A percentile compares a stretch with the other conserved stretches of the same genome.
Evolutionary conservation across 805 yeast species (phyloP).

Genomic region (Komagataella ulmi): DNA sequence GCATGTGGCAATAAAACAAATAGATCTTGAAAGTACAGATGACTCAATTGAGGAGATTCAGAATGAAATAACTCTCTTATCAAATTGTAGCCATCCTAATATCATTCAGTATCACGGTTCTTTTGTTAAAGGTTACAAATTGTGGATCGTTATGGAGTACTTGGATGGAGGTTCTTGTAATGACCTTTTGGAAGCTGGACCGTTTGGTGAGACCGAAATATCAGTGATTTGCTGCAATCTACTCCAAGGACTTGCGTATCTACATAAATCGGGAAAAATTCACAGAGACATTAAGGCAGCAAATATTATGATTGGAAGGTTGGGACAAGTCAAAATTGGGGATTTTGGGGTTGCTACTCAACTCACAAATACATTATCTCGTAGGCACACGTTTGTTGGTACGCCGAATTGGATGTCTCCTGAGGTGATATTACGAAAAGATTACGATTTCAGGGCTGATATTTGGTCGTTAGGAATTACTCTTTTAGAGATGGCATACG

Average conservation of each 20-base stretch:
- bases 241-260: constrained; percentile 45
- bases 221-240: constrained; percentile 42
- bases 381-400: constrained; percentile 40
- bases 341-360: constrained; percentile 96
- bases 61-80: constrained; percentile 54
- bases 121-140: constrained; percentile 51
- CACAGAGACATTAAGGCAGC: constrained; percentile 93
- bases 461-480: constrained; percentile 77
- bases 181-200: constrained; percentile 48
- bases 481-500: constrained; percentile 56
- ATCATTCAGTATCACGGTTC: constrained; percentile 63
- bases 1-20: constrained; percentile 49
- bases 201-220: constrained; percentile 41
- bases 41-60: constrained; percentile 67
- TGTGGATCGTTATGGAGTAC: constrained; percentile 75
- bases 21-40: constrained; percentile 52
- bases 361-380: constrained; percentile 38
- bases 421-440: constrained; percentile 38
- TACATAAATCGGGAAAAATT: constrained; percentile 64
- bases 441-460: constrained; percentile 60
- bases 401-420: constrained; percentile 61
- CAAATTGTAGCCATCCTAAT: constrained; percentile 50
- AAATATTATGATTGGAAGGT: constrained; percentile 53
- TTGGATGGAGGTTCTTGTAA: constrained; percentile 69
- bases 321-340: constrained; percentile 83